Base-by-base conservation (phyloP, 495 filamentous ascomycete species). In the Glarea lozoyensis region DNA sequence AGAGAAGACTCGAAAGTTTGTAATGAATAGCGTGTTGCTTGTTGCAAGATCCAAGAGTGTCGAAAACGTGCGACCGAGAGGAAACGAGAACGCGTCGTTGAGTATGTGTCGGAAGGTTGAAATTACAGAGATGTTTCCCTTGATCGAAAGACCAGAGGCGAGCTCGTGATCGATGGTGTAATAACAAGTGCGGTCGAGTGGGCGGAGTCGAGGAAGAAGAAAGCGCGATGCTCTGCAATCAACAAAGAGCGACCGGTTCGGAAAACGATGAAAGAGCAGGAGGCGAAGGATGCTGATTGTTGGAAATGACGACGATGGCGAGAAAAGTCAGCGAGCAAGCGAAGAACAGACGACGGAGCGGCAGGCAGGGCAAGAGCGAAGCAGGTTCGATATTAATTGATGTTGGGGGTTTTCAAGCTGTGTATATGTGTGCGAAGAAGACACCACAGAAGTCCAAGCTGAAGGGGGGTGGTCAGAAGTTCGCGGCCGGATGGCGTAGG, bases 181-280 rank as follows among this genome's bases (percentile, higher is more conserved):
- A 25, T 40, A 37, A 37, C n/a, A n/a, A n/a, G n/a, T n/a, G n/a
- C 15, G 12, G 17, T 13, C 18, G 31, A 30, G 41, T 12, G 27
- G 18, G 37, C 27, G 45, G 31, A 11, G 38, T 23, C n/a, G 13
- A 11, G 25, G 37, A 24, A 12, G n/a, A 30, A 13, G 35, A 37
- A 43, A 20, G 33, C 27, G 47, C 46, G 39, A 42, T 49, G 52
- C 52, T 55, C 52, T 45, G 52, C 41, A 55, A 48, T 51, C 53
- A 52, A 56, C 48, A 52, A 56, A 52, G 48, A 56, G 53, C 53
- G 52, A 43, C 43, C 43, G 52, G 27, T 22, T 23, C 7, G 16
- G 13, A 42, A 37, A 20, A 42, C 42, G 42, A 36, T 42, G 12
- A 20, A 13, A 21, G 13, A 18, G 40, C 29, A 20, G 12, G 20